These are phyloP conservation scores for Eimeria necatrix DNA, from an alignment of 169 alveolate species.

Conservation along the genomic window DNA sequence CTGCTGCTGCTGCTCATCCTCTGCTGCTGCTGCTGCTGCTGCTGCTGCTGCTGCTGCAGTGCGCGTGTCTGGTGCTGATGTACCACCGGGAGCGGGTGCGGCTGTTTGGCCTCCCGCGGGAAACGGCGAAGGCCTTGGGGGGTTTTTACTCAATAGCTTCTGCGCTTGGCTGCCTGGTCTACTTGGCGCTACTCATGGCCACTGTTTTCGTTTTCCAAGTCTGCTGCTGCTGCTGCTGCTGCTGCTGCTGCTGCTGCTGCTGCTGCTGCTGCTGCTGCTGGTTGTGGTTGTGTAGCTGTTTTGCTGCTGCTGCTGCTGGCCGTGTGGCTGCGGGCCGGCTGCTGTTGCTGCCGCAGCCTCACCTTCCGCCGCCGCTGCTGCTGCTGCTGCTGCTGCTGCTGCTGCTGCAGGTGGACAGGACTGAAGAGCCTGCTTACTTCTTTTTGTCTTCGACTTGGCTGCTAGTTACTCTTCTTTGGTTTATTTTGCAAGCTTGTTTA, in stretches of 20 bases:
- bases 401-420: conserved; percentile 5
- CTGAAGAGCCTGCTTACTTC: neutral
- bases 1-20: too few relatives aligned
- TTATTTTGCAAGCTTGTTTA: neutral
- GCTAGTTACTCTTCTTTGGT: neutral
- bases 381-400: conserved; percentile 17
- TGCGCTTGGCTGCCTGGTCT: conserved; percentile 1
- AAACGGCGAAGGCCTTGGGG: neutral
- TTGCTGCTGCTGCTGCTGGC: neutral
- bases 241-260: neutral
- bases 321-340: neutral
- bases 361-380: neutral
- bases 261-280: neutral
- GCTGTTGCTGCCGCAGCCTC: neutral
- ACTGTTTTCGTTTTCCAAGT: neutral
- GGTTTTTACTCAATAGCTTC: neutral
- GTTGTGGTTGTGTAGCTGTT: neutral
- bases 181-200: neutral
- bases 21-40: too few relatives aligned
- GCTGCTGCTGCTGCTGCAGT: neutral
- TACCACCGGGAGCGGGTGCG: conserved; percentile 19
- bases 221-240: neutral
- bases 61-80: neutral
- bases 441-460: neutral
- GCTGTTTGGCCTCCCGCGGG: conserved; percentile 1